Evolutionary conservation across 1,284 basidiomycete species (phyloP), one percentile per base, ranked within the genome.

Genomic region (Peniophora sp.): DNA sequence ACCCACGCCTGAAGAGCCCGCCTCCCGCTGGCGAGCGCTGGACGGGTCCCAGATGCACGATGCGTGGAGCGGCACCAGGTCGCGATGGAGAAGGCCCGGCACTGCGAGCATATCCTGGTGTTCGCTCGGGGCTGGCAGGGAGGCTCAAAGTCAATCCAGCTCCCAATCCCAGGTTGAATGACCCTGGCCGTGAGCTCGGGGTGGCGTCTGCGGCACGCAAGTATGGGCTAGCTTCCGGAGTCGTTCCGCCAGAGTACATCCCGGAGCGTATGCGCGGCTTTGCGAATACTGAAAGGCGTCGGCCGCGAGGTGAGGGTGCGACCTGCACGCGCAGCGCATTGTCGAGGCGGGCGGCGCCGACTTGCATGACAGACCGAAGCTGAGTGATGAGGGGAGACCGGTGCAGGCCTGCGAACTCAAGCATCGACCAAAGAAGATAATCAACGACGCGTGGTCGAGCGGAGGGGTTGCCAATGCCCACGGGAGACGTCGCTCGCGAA

Each of bases 391-490:
- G 69, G 0, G 88, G 85, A 32, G 69, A 81, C 19, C 79, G 75
- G 56, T 78, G 78, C 0, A 82, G 71, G 53, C 78, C 83, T 5
- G 87, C 61, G 50, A 88, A 73, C 59, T 90, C 85, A 39, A 88
- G 69, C 24, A 83, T 61, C 0, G 85, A 88, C 87, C 87, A 91
- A 24, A 84, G 70, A 34, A 82, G 69, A 61, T 88, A 89, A 62
- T 92, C 89, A 3, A 88, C 69, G 34, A 83, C 66, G 25, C 83
- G 72, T 2, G 83, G 83, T 62, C 53, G 64, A 47, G 59, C 65
- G 61, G 52, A 60, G 5, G 19, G 8, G n/a, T 8, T 17, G 38
- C 19, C n/a, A 24, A 49, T 20, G 57, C 58, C n/a, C 54, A 48
- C 50, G 46, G 55, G 56, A 43, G 54, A 52, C 39, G 55, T 56